Evolutionary conservation across 495 filamentous ascomycete genomes (phyloP), one percentile per base, ranked within the genome.

Genomic region (Friedmanniomyces simplex): DNA sequence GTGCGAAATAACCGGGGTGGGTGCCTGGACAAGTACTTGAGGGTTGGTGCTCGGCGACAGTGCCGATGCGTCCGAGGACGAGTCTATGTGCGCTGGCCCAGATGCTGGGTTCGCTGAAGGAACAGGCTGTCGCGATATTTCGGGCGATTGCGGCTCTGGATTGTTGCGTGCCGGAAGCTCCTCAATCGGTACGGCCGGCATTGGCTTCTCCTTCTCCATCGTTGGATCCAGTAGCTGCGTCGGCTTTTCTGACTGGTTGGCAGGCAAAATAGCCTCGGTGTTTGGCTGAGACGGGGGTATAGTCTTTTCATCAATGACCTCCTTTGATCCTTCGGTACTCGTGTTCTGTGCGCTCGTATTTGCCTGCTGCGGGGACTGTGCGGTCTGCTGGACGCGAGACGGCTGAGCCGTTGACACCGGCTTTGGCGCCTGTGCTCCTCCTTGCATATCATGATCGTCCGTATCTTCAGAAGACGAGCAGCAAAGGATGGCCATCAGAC

Each of bases 401-500:
- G 70, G 75, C 73, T 70, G 74, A 63, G 64, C 75, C 72, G 74
- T 78, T 64, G 68, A 74, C 63, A 79, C 81, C 66, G 82, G 84
- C 73, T 91, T 90, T 34, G 81, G 73, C 47, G 86, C 82, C 22
- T 86, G 69, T 41, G 74, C 64, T 43, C 75, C 66, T 43, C 87
- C 86, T 39, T 82, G 80, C 53, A 73, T 69, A 57, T 81, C 82
- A 39, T 82, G 74, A 2, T 79, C 72, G 55, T 83, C 80, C n/a
- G 79, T 80, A 46, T 79, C 71, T 56, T 82, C 78, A 39, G 82
- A 77, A 26, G 83, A 79, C 28, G 83, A 82, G 68, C 89, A 96
- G 74, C 90, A 96, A 49, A 96, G 74, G 55, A 93, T 82, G 25
- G 87, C 76, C 21, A 94, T 72, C 37, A 96, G 72, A 11, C 81